Base-by-base conservation (phyloP, 192 early-diverging fungal species). In the Coemansia sp. region DNA sequence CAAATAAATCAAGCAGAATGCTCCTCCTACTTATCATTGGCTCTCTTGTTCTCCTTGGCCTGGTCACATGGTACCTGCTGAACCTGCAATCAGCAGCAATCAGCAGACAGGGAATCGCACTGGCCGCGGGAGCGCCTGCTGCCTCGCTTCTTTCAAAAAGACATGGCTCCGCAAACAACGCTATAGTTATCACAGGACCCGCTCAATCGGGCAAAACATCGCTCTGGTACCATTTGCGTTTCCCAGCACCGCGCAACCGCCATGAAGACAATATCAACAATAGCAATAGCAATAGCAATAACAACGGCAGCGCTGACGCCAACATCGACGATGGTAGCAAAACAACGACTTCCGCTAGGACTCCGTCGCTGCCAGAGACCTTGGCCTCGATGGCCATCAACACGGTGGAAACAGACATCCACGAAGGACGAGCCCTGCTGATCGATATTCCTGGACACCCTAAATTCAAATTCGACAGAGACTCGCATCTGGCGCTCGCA, bases 401-500 rank as follows among this genome's bases (percentile, higher is more conserved):
- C 19, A 63, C 68, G 7, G 65, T 71, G 10, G 68, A 74, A 20
- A 61, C 61, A 1, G 32, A 50, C 7, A 19, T 81, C 38, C 66
- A 70, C 37, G 74, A 62, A 48, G 40, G 57, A 11, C 44, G 22
- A 0, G 66, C 68, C 7, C 65, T 88, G 41, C 60, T 94, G 32
- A 89, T 96, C 11, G 94, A 96, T 74, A 72, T 96, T 20, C 94
- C 94, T 9, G 94, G 94, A n/a, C 94, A 95, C 71, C 90, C 92
- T 66, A 91, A 90, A 61, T 84, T 92, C 17, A 85, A 91, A 7
- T 91, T 89, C 78, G 87, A 88, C 59, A 88, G 88, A 40, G 74
- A 87, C 53, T 89, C 94, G 45, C 90, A 88, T 70, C 71, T 91
- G 61, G 84, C 88, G 2, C 79, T 88, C 16, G 85, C 93, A 1